These are phyloP conservation scores for Brassica balearica DNA, from an alignment of 441 rosid species.

Conservation along the genomic window DNA sequence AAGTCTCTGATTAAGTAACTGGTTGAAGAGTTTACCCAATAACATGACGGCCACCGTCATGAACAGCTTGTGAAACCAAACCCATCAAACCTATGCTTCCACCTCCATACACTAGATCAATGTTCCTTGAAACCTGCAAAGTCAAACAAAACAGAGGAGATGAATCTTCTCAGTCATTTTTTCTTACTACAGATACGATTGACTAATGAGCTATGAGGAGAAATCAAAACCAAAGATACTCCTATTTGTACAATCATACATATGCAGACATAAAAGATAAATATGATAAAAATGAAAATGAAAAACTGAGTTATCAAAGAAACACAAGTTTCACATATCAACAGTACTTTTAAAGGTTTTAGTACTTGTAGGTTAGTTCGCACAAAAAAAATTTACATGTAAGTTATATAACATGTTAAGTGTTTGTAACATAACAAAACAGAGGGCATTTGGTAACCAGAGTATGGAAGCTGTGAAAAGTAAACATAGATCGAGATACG, in stretches of 20 bases:
- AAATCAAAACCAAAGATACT: constrained; percentile 11
- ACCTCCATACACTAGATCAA: constrained; percentile 74
- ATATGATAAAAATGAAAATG: not conserved
- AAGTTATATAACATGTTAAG: not conserved
- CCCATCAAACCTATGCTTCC: constrained; percentile 78
- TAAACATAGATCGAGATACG: not conserved
- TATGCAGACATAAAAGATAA: constrained; percentile 20
- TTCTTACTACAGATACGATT: not conserved
- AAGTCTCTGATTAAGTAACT: not conserved
- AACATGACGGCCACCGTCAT: constrained; percentile 68
- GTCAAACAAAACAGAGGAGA: not conserved
- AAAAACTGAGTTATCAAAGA: constrained; percentile 8
- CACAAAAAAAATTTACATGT: not conserved
- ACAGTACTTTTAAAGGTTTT: not conserved
- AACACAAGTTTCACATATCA: constrained; percentile 17
- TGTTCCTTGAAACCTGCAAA: constrained; percentile 55
- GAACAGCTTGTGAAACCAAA: constrained; percentile 65
- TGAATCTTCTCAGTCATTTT: not conserved
- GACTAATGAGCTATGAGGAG: not conserved
- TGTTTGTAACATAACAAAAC: constrained; percentile 3
- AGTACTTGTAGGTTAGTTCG: not conserved
- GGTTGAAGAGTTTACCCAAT: constrained; percentile 50
- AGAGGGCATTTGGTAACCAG: constrained; percentile 36
- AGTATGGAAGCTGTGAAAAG: not conserved
- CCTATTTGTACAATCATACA: not conserved